Percentiles rank a stretch among this genome's conserved stretches.
Evolutionary conservation across 176 grass and related monocot genomes (phyloP).

Genomic region (Ensete ventricosum): DNA sequence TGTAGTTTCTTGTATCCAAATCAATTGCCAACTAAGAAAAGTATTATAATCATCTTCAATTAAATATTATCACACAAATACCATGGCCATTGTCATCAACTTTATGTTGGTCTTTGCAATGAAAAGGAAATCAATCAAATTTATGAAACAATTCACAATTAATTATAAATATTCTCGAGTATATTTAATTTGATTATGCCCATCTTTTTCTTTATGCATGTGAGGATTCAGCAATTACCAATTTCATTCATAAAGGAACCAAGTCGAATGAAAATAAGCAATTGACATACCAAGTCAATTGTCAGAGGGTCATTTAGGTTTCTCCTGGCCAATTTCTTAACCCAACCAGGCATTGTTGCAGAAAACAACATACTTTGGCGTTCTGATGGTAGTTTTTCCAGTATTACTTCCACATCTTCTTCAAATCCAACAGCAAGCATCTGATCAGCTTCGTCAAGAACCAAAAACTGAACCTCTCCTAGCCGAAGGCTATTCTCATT

Average conservation of each 20-base stretch:
- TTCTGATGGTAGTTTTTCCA: slow-evolving; percentile 50
- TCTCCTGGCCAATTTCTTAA: slow-evolving; percentile 78
- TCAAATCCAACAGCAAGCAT: slow-evolving; percentile 99
- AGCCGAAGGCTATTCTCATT: slow-evolving; percentile 57
- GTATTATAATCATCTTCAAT: too few relatives aligned
- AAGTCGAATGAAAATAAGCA: background rate
- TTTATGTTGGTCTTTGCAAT: too few relatives aligned
- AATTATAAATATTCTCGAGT: too few relatives aligned
- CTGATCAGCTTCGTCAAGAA: slow-evolving; percentile 96
- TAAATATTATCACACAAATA: too few relatives aligned
- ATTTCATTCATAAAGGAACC: background rate
- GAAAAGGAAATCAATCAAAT: too few relatives aligned
- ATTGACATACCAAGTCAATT: slow-evolving; percentile 69
- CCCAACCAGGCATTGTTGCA: slow-evolving; percentile 95
- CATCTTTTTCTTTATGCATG: too few relatives aligned
- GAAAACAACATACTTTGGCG: slow-evolving; percentile 98
- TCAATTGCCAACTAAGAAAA: too few relatives aligned
- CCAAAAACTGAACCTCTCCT: slow-evolving; percentile 80
- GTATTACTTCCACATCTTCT: slow-evolving; percentile 98
- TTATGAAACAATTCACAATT: too few relatives aligned
- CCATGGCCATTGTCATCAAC: too few relatives aligned
- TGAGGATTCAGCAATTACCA: background rate
- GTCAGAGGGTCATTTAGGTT: slow-evolving; percentile 86
- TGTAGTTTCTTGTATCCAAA: too few relatives aligned
- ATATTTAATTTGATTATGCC: too few relatives aligned